Evolutionary conservation across 2,329 filamentous ascomycete genomes (phyloP).

Genomic region (Fusarium proliferatum): DNA sequence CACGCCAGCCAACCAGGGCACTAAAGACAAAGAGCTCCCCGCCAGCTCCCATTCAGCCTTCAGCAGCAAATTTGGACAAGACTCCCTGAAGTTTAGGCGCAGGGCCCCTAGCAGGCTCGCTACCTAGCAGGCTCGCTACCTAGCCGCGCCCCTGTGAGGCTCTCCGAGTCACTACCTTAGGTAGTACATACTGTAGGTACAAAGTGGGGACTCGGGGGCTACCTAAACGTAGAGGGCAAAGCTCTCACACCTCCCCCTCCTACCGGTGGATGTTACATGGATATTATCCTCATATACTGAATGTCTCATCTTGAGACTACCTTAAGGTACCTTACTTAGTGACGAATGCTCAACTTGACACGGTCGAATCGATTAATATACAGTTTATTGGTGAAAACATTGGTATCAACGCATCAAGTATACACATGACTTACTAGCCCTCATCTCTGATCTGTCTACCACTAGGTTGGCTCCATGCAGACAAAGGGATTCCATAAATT

Average conservation of each 20-base stretch:
- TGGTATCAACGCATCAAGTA: not conserved
- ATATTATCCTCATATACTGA: not conserved
- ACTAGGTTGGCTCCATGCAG: not conserved
- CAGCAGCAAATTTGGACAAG: not conserved
- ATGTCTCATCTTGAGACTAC: not conserved
- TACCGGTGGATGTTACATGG: not conserved
- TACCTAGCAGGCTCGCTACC: not conserved
- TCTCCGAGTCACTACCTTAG: not conserved
- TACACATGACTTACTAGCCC: not conserved
- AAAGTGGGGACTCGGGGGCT: not conserved
- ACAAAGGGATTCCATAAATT: not conserved
- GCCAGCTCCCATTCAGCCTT: not conserved
- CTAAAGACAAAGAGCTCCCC: constrained; percentile 10
- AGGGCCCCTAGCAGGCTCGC: not conserved
- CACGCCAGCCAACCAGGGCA: not conserved
- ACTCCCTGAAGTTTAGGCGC: constrained; percentile 1
- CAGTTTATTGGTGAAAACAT: not conserved
- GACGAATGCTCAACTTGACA: not conserved
- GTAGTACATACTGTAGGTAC: not conserved
- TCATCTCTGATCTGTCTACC: not conserved
- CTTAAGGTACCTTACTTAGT: not conserved
- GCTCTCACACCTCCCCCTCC: not conserved
- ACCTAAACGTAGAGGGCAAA: not conserved
- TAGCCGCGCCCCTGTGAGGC: not conserved
- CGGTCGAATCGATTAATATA: not conserved